Evolutionary conservation across 345 rosid genomes (phyloP), one percentile per base, ranked within the genome.

Genomic region (Citrus medica): DNA sequence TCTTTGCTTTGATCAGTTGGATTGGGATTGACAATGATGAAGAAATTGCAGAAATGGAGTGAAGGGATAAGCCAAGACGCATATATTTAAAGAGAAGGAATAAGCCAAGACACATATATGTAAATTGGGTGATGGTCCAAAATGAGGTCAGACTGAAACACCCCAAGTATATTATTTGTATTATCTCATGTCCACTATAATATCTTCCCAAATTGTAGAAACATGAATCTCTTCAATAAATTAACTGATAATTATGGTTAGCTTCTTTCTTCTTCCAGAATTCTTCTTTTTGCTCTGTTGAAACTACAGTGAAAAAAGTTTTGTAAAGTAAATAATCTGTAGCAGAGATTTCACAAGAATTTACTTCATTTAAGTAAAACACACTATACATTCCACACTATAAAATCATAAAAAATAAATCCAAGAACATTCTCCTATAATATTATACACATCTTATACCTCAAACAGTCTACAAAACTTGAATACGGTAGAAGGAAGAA

Each of bases 1-100:
- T 95, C 67, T 95, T 89, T 82, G 90, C 94, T 76, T 86, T 92
- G 46, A 78, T 92, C 76, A 71, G 91, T 77, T 90, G 97, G 98
- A 94, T 90, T 28, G 94, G 92, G 53, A 85, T 93, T 76, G 93
- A 92, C 78, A 67, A 72, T 9, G 84, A 80, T 61, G 93, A 86
- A 32, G 89, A 84, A 79, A 55, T 62, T 32, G 35, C 75, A 6
- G 30, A 67, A 42, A 32, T 74, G 25, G 77, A 80, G 80, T 74
- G 56, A 76, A 80, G 27, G 48, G 21, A 53, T 35, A 24, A 1
- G 24, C 25, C 35, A 58, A 0, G 65, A 42, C 28, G 69, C 28
- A 19, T 60, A 35, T 35, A 35, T 35, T 35, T 35, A 6, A 35
- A 35, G 37, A 35, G 56, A 74, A 80, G 27, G 48, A 6, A 53